A percentile compares a stretch with the other conserved stretches of the same genome.
Conservation (phyloP, 176 grass and related monocot species). For the Musa acuminata region DNA sequence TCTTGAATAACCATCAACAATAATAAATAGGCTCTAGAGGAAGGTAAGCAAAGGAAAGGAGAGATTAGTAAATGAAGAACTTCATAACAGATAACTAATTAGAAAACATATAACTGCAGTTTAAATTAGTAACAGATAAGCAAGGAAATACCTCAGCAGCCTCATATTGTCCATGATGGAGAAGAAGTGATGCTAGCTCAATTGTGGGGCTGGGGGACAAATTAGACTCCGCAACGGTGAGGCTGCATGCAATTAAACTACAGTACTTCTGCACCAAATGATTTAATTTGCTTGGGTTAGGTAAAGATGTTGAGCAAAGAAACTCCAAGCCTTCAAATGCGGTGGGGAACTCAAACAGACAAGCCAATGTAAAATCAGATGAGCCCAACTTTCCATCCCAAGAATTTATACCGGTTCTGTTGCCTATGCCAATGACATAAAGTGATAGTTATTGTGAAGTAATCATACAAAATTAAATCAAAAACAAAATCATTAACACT, state of each 20-base stretch:
- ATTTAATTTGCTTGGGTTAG: constrained; percentile 43
- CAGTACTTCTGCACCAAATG: constrained; percentile 51
- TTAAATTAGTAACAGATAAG: not conserved
- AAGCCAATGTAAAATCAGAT: constrained; percentile 78
- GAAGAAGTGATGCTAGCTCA: constrained; percentile 45
- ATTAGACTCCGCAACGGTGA: constrained; percentile 23
- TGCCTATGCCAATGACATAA: constrained; percentile 39
- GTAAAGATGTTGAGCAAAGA: constrained; percentile 40
- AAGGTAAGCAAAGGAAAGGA: constrained; percentile 11
- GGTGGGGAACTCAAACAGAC: constrained; percentile 75
- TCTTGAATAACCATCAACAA: constrained; percentile 57
- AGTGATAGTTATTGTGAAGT: not conserved
- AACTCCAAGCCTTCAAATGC: constrained; percentile 28
- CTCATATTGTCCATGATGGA: constrained; percentile 74
- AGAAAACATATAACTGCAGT: not conserved
- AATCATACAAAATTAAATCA: not conserved
- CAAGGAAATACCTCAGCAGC: constrained; percentile 55
- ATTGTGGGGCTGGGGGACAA: constrained; percentile 37
- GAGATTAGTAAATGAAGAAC: constrained; percentile 7
- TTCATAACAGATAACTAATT: not conserved
- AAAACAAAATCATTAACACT: not conserved
- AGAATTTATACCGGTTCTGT: constrained; percentile 39
- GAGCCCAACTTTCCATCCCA: constrained; percentile 72
- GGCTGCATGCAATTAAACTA: constrained; percentile 46
- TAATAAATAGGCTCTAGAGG: constrained; percentile 57